Percentiles rank a stretch among this genome's conserved stretches.
phyloP scores from a whole-genome alignment of 306 rosid genomes.

The Benincasa hispida region DNA sequence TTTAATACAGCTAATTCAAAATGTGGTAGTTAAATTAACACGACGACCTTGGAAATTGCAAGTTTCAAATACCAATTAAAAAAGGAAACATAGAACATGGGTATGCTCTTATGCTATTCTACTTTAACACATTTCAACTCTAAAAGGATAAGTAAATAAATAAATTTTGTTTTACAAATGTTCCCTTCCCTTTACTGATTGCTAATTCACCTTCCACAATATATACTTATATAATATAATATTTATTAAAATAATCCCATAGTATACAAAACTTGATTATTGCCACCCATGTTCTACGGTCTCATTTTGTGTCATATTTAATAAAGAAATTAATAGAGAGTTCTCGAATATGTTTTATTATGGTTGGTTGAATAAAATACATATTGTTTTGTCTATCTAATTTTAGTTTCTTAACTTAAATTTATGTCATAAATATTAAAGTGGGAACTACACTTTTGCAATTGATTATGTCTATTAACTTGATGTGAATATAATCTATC shows the following conservation, averaged over 20 bases:
- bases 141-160: background rate
- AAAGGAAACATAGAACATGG: background rate
- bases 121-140: background rate
- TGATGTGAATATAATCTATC: too few relatives aligned
- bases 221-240: background rate
- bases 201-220: background rate
- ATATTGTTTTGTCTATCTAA: background rate
- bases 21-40: background rate
- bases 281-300: background rate
- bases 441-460: too few relatives aligned
- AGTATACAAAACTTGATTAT: background rate
- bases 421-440: background rate
- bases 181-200: background rate
- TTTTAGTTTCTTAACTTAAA: background rate
- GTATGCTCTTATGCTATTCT: background rate
- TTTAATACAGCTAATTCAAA: background rate
- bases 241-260: background rate
- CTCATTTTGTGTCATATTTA: background rate
- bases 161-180: background rate
- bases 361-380: background rate
- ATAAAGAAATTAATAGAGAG: background rate
- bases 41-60: background rate
- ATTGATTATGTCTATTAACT: too few relatives aligned
- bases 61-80: background rate
- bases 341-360: background rate